Evolutionary conservation across 257 asterid genomes (phyloP), one percentile per base, ranked within the genome.

Genomic region (Jacaranda copaia): DNA sequence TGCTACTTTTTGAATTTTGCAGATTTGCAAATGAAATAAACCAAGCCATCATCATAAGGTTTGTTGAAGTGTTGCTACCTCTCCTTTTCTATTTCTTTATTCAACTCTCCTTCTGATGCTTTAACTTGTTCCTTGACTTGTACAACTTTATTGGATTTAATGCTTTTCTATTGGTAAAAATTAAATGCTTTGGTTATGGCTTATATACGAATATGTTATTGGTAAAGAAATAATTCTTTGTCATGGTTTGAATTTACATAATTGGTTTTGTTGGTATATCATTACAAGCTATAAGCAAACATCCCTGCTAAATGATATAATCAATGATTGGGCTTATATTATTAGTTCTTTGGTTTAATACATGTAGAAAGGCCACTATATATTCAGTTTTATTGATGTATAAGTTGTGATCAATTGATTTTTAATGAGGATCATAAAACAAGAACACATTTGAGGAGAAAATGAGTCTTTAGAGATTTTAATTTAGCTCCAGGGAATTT

Each of bases 21-120:
- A 25, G 2, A 25, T 25, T 25, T 25, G 86, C 97, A 96, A 98
- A 88, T 76, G 89, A 82, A 68, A 58, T 72, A 72, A 92, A 90
- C 79, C 99, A 96, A 82, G 93, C 98, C 70, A 89, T 96, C 77
- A 86, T 93, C 76, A 88, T 96, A 88, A 96, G 99, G 99, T 93
- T 60, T 77, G 94, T 80, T 64, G 68, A 79, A 70, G 51, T 68
- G 11, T 70, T 65, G 82, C n/a, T 75, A 43, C 49, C 11, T 32
- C 63, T 19, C 38, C 49, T 68, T 64, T 46, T 55, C 74, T 64
- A 15, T 52, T 76, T 64, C 55, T 48, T 16, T 53, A 53, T 14
- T 43, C 65, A 48, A 46, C 25, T 6, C 61, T 51, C 55, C 15
- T n/a, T 25, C 1, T 70, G 49, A 10, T 65, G 57, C 53, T 49